These are phyloP conservation scores for Sporobolomyces pararoseus DNA, from an alignment of 768 basidiomycete species.

Conservation along the genomic window DNA sequence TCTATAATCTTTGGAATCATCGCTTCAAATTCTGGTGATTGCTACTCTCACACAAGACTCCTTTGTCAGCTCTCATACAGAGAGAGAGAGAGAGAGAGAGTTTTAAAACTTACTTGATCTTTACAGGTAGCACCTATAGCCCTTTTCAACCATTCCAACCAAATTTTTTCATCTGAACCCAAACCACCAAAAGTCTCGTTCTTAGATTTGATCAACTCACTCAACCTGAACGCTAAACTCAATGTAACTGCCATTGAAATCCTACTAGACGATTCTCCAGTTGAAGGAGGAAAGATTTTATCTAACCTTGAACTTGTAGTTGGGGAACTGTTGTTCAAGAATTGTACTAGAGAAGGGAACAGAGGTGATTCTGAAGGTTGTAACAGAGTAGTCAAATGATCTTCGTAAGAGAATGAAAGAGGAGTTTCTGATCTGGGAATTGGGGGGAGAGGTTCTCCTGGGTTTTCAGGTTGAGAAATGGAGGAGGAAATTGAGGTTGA, in stretches of 20 bases:
- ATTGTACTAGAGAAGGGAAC: conserved; percentile 25
- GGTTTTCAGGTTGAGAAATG: too few relatives aligned
- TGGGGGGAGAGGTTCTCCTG: neutral
- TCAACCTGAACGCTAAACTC: conserved; percentile 31
- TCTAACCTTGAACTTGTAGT: conserved; percentile 28
- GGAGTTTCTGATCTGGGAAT: conserved; percentile 31
- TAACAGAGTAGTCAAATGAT: conserved; percentile 32
- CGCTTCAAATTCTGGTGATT: conserved; percentile 18
- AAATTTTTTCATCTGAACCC: conserved; percentile 11
- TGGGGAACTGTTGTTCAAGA: conserved; percentile 22
- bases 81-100: neutral
- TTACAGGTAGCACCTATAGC: conserved; percentile 26
- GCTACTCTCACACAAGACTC: neutral
- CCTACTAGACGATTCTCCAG: neutral
- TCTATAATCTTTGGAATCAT: conserved; percentile 30
- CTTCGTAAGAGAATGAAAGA: conserved; percentile 29
- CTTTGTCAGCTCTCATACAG: neutral
- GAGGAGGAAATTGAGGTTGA: neutral
- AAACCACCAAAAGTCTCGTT: neutral
- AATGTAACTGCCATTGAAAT: conserved; percentile 27
- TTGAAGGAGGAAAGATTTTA: conserved; percentile 25
- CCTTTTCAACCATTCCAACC: conserved; percentile 23
- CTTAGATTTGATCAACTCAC: conserved; percentile 4
- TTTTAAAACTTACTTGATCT: conserved; percentile 23
- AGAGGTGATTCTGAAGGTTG: conserved; percentile 31